Conservation (phyloP, 306 rosid species). For the Acacia crassicarpa region DNA sequence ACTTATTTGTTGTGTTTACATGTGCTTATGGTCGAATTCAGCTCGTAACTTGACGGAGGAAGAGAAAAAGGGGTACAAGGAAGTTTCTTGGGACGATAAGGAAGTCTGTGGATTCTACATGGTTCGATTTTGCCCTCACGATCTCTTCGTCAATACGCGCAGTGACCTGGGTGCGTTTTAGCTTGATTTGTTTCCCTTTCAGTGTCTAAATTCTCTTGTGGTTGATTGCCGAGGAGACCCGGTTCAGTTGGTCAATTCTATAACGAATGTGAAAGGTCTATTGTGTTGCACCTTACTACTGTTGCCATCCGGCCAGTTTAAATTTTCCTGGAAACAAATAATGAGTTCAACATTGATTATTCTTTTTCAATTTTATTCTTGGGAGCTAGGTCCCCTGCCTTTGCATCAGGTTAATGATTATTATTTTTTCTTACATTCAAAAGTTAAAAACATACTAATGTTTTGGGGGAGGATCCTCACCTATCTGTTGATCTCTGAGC, state of each 20-base stretch:
- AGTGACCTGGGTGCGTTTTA: slow-evolving; percentile 84
- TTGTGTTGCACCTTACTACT: slow-evolving; percentile 3
- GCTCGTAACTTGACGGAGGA: slow-evolving; percentile 97
- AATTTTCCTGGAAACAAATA: not conserved
- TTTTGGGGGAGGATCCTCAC: not conserved
- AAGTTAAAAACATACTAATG: not conserved
- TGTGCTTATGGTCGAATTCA: slow-evolving; percentile 30
- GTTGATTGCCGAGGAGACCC: not conserved
- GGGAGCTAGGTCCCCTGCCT: not conserved
- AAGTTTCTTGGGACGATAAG: slow-evolving; percentile 87
- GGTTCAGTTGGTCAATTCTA: not conserved
- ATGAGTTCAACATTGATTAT: not conserved
- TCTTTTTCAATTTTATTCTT: not conserved
- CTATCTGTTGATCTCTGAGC: not conserved
- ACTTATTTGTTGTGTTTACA: not conserved
- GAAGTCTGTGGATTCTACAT: slow-evolving; percentile 90
- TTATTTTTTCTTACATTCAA: not conserved
- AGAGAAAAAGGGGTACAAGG: slow-evolving; percentile 83
- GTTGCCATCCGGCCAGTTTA: not conserved
- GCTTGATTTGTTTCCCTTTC: not conserved
- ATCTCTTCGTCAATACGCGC: slow-evolving; percentile 95
- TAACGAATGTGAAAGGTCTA: not conserved
- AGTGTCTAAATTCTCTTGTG: not conserved
- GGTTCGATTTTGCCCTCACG: slow-evolving; percentile 99
- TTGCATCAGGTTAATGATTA: not conserved